These are phyloP conservation scores for Orychophragmus violaceus DNA, from an alignment of 345 rosid species.

Conservation along the genomic window DNA sequence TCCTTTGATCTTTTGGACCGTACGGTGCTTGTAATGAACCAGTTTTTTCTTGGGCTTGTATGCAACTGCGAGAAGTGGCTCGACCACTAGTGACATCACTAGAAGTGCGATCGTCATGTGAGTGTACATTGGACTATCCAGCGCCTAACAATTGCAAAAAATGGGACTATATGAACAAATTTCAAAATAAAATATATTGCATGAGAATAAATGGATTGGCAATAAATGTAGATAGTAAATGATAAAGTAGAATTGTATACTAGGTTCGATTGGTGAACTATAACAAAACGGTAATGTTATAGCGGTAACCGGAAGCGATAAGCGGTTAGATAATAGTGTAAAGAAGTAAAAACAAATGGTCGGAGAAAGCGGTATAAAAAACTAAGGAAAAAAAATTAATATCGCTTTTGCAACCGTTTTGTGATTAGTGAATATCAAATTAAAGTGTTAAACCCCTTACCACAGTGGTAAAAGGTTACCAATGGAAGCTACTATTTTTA, in stretches of 20 bases:
- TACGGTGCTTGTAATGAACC: slow-evolving; percentile 30
- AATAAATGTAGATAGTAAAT: neutral
- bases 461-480: too few species aligned
- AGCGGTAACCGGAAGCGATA: too few species aligned
- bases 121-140: slow-evolving; percentile 36
- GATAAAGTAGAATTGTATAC: neutral
- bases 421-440: too few species aligned
- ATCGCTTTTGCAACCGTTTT: too few species aligned
- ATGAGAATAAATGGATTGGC: neutral
- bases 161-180: neutral
- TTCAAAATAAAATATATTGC: neutral
- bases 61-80: slow-evolving; percentile 32
- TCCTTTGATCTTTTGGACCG: slow-evolving; percentile 37
- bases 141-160: slow-evolving; percentile 24
- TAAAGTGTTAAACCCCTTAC: too few species aligned
- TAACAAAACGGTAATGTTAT: too few species aligned
- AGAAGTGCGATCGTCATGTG: slow-evolving; percentile 35
- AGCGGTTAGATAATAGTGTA: too few species aligned
- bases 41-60: slow-evolving; percentile 33
- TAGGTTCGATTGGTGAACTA: too few species aligned
- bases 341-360: too few species aligned
- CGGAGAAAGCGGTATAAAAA: too few species aligned
- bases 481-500: too few species aligned
- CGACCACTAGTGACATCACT: slow-evolving; percentile 38
- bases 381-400: too few species aligned